These are phyloP conservation scores for Forsythia viridissima DNA, from an alignment of 257 asterid genomes.

Conservation along the genomic window DNA sequence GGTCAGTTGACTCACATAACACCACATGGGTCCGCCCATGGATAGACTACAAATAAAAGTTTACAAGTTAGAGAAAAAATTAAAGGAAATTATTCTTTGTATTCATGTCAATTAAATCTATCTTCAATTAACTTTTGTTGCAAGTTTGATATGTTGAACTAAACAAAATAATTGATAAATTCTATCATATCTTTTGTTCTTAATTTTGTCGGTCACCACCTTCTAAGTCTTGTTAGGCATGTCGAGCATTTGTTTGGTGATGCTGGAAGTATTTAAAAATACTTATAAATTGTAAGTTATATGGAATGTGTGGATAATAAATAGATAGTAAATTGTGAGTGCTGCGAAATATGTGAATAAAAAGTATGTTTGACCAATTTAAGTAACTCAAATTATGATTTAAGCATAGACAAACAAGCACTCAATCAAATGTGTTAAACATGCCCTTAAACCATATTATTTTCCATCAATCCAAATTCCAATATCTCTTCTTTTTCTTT, in stretches of 20 bases:
- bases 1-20: too few relatives aligned
- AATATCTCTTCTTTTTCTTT: not conserved
- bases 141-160: not conserved
- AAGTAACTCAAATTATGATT: too few relatives aligned
- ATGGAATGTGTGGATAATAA: too few relatives aligned
- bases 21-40: too few relatives aligned
- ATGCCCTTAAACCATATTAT: not conserved
- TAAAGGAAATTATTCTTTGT: too few relatives aligned
- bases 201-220: not conserved
- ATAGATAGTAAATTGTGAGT: too few relatives aligned
- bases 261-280: too few relatives aligned
- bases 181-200: not conserved
- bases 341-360: too few relatives aligned
- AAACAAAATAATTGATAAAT: not conserved
- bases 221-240: not conserved
- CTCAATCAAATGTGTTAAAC: not conserved
- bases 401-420: too few relatives aligned
- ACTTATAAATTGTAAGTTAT: too few relatives aligned
- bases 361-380: too few relatives aligned
- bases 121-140: not conserved
- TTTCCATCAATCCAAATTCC: not conserved
- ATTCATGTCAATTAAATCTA: too few relatives aligned
- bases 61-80: not conserved
- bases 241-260: not conserved
- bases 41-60: not conserved